A percentile compares a stretch with the other conserved stretches of the same genome.
phyloP scores from a whole-genome alignment of 2,329 filamentous ascomycete genomes.

The Penicillium sp. region DNA sequence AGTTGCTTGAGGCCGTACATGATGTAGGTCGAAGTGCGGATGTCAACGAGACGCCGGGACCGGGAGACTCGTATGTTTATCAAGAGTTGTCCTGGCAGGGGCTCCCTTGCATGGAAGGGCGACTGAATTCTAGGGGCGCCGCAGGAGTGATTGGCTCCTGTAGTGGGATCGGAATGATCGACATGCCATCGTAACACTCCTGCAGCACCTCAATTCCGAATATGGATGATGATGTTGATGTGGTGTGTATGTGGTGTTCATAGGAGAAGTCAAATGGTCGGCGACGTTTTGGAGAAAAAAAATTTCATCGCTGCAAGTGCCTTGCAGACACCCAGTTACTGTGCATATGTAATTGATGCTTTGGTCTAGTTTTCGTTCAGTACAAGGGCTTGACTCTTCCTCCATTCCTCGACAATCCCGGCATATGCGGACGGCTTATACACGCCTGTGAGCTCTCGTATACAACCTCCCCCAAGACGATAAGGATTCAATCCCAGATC shows the following conservation, averaged over 20 bases:
- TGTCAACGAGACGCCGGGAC: neutral
- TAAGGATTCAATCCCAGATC: too few relatives aligned
- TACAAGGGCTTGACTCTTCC: too few relatives aligned
- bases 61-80: neutral
- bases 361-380: too few relatives aligned
- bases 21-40: conserved; percentile 6
- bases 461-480: too few relatives aligned
- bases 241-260: neutral
- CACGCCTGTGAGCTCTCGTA: too few relatives aligned
- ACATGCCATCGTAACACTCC: neutral
- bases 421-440: too few relatives aligned
- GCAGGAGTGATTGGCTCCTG: neutral
- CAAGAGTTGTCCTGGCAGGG: neutral
- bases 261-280: neutral
- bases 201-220: neutral
- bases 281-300: too few relatives aligned
- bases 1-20: conserved; percentile 24
- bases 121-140: conserved; percentile 1
- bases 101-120: conserved; percentile 8
- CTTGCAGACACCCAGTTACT: too few relatives aligned
- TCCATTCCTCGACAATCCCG: too few relatives aligned
- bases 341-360: too few relatives aligned
- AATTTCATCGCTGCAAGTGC: neutral
- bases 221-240: neutral
- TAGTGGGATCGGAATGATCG: conserved; percentile 10